Conservation (phyloP, 176 grass and related monocot species). For the Calamus simplicifolius region DNA sequence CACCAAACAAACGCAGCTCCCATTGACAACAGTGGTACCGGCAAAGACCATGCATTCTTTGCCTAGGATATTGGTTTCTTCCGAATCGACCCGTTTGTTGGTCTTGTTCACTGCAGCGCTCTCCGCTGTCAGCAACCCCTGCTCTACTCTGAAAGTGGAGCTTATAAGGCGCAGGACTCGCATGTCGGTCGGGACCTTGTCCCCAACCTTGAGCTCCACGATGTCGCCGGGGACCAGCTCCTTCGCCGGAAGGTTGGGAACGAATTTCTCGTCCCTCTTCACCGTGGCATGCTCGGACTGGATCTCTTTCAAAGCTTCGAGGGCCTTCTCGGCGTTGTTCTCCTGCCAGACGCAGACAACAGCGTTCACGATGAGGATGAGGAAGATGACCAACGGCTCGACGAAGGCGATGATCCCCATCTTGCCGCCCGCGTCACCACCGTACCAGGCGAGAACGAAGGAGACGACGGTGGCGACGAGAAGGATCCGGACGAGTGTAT, state of each 20-base stretch:
- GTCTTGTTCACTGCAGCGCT: too few species aligned
- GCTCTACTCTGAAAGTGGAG: too few species aligned
- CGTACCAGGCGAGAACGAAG: conserved; percentile 23
- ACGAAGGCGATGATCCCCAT: conserved; percentile 3
- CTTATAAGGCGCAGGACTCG: conserved; percentile 16
- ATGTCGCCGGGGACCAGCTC: conserved; percentile 32
- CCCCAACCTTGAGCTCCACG: conserved; percentile 24
- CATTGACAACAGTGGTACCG: too few species aligned
- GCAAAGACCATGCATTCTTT: too few species aligned
- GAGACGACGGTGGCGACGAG: conserved; percentile 24
- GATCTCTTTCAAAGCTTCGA: conserved; percentile 31
- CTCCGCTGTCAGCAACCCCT: too few species aligned
- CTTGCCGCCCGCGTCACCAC: neutral
- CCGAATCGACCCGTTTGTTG: too few species aligned
- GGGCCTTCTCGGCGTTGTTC: conserved; percentile 33
- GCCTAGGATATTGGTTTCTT: too few species aligned
- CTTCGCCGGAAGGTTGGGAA: conserved; percentile 11
- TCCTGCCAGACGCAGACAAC: conserved; percentile 32
- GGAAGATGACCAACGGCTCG: conserved; percentile 31
- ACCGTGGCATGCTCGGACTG: conserved; percentile 26
- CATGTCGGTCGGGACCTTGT: conserved; percentile 30
- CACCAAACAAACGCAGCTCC: too few species aligned
- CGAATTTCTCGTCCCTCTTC: conserved; percentile 7
- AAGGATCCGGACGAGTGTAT: conserved; percentile 34
- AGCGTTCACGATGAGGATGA: conserved; percentile 27